Conservation (phyloP, 352 stramenopile species). For the Saprolegnia diclina region DNA sequence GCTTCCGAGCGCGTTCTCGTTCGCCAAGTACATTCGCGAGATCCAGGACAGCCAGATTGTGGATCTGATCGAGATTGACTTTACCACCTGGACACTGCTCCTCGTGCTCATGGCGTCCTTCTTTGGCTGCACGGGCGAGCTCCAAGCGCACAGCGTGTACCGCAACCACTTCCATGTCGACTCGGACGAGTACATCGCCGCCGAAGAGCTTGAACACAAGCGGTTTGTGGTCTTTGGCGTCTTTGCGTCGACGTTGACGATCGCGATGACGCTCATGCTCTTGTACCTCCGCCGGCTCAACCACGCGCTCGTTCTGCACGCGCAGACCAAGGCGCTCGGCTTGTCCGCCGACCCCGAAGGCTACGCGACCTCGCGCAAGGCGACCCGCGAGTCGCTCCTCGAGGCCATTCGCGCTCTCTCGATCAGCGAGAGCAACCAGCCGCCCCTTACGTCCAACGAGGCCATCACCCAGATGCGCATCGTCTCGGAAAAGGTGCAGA, state of each 20-base stretch:
- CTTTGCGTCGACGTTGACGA: slow-evolving; percentile 12
- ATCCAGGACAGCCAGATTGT: slow-evolving; percentile 20
- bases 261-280: slow-evolving; percentile 13
- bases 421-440: background rate
- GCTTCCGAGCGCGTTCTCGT: slow-evolving; percentile 14
- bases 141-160: slow-evolving; percentile 4
- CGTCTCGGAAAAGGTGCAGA: slow-evolving; percentile 16
- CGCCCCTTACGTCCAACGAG: background rate
- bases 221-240: slow-evolving; percentile 7
- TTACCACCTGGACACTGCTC: slow-evolving; percentile 16
- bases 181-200: background rate
- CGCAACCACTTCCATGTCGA: background rate
- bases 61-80: slow-evolving; percentile 21
- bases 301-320: slow-evolving; percentile 7
- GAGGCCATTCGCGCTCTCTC: slow-evolving; percentile 7
- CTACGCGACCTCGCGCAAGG: background rate
- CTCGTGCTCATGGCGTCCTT: slow-evolving; percentile 14
- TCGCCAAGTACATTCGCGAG: slow-evolving; percentile 23
- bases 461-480: slow-evolving; percentile 9
- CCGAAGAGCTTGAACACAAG: background rate
- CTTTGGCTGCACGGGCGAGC: slow-evolving; percentile 6
- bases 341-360: background rate
- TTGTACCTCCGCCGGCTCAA: slow-evolving; percentile 14
- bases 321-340: background rate
- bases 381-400: slow-evolving; percentile 2